Base-by-base conservation (phyloP, 1,284 basidiomycete species). In the Austroboletus novae-zelandiae region DNA sequence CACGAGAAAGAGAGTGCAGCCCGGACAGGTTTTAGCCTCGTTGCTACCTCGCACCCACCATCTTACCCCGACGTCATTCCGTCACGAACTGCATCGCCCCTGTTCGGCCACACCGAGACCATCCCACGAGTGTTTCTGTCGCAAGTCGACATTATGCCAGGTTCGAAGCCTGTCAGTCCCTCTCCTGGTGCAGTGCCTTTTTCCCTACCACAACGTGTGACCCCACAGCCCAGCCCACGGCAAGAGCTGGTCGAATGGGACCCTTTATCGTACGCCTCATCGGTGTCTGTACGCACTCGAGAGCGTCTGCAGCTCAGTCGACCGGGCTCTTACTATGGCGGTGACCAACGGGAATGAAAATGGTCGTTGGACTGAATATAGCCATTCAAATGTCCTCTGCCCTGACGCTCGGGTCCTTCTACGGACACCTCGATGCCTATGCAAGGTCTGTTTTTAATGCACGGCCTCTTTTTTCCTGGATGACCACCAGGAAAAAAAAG, bases 311-410 rank as follows among this genome's bases (percentile, higher is more conserved):
- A 48, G 42, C 51, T 47, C 48, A 49, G 58, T 56, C 60, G 53
- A 45, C 42, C 48, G 50, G 64, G 51, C 49, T 66, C 53, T 61
- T 59, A 45, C 58, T 50, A 55, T 53, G 60, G 60, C 58, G 53
- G 66, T 63, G 62, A 55, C 20, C 48, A 52, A 48, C 62, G 62
- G 62, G 66, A 64, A 64, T 64, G 62, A 64, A 64, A 63, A 42
- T 43, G 46, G 45, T 27, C 34, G 51, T 54, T 35, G 43, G 43
- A 47, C 40, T 50, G 34, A 48, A 47, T 46, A 35, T 47, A 37
- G 37, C 50, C 36, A 23, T 23, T 32, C 47, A 29, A 18, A 34
- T 25, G 34, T 46, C 23, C 57, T 52, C 55, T 49, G 51, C 37
- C 25, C 43, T 32, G 32, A 46, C 36, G 41, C 40, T 54, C 45